Evolutionary conservation across 73 alveolate species (phyloP), one percentile per base, ranked within the genome.

Genomic region (Tetrahymena thermophila): DNA sequence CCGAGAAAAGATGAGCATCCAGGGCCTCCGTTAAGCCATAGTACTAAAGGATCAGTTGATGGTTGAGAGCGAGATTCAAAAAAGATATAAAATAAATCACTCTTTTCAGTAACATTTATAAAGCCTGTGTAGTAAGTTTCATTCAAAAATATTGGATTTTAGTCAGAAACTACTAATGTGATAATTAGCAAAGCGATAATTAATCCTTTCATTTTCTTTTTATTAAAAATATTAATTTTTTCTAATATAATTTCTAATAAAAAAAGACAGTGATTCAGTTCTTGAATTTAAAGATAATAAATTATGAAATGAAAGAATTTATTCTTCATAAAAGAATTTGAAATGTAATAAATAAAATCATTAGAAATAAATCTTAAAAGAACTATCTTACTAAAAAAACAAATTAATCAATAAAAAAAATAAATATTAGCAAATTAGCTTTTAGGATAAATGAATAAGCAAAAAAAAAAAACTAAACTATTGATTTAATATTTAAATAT

Each of bases 1-100:
- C 99, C 99, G 21, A 94, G 89, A 56, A 98, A 58, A 28, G 99
- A 96, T 23, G 99, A 96, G 57, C 99, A 97, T 34, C 99, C 99
- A 7, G 99, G 99, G 21, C 99, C 99, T 35, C 99, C 99, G 94
- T 98, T 98, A 37, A 98, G 93, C 99, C 99, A 98, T 56, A 98
- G 58, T 10, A 98, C 96, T 21, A 98, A 96, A 16, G 98, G 98
- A 31, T 96, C 98, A 13, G 97, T 96, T 21, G 97, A 93, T 0
- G 99, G 99, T 96, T 96, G 94, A 57, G 94, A 93, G 85, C 96
- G 94, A 89, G 97, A 95, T 42, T 96, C 97, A 19, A 96, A 94
- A 16, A 96, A 96, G 93, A 97, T 96, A 83, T 97, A 98, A 93
- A 58, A 58, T 13, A 58, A 58, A 58, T 58, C 35, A 21, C 85